These are phyloP conservation scores for Salvia sclarea DNA, from an alignment of 305 asterid genomes.

Conservation along the genomic window DNA sequence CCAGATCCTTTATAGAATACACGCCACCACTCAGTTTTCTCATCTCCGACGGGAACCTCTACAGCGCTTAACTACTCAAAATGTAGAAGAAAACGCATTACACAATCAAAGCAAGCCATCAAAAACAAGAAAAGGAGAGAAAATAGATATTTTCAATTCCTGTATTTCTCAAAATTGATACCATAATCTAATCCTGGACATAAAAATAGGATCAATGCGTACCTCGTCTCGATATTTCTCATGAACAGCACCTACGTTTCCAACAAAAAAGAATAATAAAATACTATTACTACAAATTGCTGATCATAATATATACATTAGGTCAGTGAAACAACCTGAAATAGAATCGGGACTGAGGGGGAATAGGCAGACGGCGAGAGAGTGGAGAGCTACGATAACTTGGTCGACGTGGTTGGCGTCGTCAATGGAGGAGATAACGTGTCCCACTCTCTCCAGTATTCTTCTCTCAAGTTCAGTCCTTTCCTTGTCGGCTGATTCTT, in stretches of 20 bases:
- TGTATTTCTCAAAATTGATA: background rate
- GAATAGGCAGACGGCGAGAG: slow-evolving; percentile 72
- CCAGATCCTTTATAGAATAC: slow-evolving; percentile 70
- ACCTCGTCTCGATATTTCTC: slow-evolving; percentile 66
- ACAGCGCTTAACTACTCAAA: slow-evolving; percentile 46
- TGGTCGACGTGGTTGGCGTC: slow-evolving; percentile 66
- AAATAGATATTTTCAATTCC: background rate
- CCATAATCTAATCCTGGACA: background rate
- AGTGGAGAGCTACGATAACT: slow-evolving; percentile 66
- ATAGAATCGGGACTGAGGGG: slow-evolving; percentile 47
- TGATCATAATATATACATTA: background rate
- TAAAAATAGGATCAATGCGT: slow-evolving; percentile 9
- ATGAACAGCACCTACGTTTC: slow-evolving; percentile 55
- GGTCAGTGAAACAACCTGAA: slow-evolving; percentile 43
- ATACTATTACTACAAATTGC: background rate
- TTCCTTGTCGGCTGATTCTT: slow-evolving; percentile 30
- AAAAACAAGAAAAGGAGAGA: background rate
- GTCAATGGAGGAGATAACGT: slow-evolving; percentile 51
- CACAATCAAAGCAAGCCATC: background rate
- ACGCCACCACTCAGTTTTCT: slow-evolving; percentile 62
- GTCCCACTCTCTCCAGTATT: slow-evolving; percentile 60
- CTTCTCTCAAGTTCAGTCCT: slow-evolving; percentile 44
- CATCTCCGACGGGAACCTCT: slow-evolving; percentile 47
- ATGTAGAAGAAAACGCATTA: background rate
- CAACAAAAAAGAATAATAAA: background rate